Percentiles rank a stretch among this genome's conserved stretches.
phyloP scores from a whole-genome alignment of 2,329 filamentous ascomycete genomes.

The Ciborinia camelliae region DNA sequence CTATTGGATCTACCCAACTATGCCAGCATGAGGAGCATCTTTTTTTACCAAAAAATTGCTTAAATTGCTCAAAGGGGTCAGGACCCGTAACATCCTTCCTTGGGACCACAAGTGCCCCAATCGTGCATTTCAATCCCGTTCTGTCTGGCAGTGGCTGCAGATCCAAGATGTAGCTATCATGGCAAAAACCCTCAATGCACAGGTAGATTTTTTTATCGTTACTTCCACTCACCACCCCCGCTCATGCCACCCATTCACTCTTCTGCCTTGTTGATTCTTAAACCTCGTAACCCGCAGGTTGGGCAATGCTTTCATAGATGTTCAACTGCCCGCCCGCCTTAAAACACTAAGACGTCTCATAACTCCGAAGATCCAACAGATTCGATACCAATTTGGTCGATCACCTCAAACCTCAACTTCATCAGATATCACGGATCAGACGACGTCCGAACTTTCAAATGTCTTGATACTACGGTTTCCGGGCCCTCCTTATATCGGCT shows the following conservation, averaged over 20 bases:
- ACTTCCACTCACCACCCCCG: neutral
- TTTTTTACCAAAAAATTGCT: neutral
- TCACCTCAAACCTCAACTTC: conserved; percentile 10
- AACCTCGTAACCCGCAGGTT: conserved; percentile 16
- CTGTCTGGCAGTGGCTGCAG: neutral
- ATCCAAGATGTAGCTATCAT: conserved; percentile 3
- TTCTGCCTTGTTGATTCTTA: conserved; percentile 19
- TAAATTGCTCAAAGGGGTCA: neutral
- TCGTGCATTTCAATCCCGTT: conserved; percentile 6
- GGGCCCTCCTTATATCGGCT: neutral
- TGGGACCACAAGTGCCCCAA: neutral
- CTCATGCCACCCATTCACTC: conserved; percentile 11
- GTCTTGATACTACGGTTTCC: conserved; percentile 14
- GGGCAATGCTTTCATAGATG: neutral
- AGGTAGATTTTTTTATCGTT: neutral
- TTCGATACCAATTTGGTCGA: neutral
- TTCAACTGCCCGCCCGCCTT: conserved; percentile 14
- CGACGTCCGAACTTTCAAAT: conserved; percentile 4
- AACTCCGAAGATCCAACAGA: conserved; percentile 7
- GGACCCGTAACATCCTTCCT: neutral
- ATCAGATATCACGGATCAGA: conserved; percentile 17
- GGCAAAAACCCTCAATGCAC: neutral
- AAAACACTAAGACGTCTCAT: conserved; percentile 16
- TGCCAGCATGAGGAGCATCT: neutral
- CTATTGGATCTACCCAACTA: conserved; percentile 3